Percentiles rank a stretch among this genome's conserved stretches.
Conservation (phyloP, 2,329 filamentous ascomycete species). For the Aspergillus sp. region DNA sequence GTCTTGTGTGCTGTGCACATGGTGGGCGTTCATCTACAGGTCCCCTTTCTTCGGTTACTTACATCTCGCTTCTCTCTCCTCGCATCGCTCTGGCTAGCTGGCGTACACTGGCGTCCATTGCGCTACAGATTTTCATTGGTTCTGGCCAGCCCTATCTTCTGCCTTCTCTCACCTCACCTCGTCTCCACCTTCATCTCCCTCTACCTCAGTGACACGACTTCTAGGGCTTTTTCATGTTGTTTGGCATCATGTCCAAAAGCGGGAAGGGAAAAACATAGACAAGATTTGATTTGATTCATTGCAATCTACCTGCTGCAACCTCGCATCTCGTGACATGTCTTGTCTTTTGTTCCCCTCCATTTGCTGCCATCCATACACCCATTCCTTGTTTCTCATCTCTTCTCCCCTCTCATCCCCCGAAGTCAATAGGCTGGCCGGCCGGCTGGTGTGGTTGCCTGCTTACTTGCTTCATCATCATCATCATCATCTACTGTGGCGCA, state of each 20-base stretch:
- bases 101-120: neutral
- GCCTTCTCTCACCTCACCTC: neutral
- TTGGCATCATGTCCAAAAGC: neutral
- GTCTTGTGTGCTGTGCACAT: conserved; percentile 6
- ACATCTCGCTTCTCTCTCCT: neutral
- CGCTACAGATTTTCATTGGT: neutral
- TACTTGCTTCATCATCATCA: neutral
- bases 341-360: neutral
- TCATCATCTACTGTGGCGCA: neutral
- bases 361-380: neutral
- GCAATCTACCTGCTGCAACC: neutral
- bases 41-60: neutral
- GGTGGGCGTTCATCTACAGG: conserved; percentile 9
- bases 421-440: neutral
- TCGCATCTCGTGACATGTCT: neutral
- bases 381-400: neutral
- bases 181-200: neutral
- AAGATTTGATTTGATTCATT: neutral
- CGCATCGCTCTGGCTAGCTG: neutral
- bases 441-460: neutral
- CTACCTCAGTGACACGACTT: neutral
- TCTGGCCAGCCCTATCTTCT: neutral
- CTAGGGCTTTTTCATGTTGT: neutral
- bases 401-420: neutral
- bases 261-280: neutral